A percentile compares a stretch with the other conserved stretches of the same genome.
Evolutionary conservation across 202 grass and related monocot species (phyloP).

Genomic region (Tripidium arundinaceum): DNA sequence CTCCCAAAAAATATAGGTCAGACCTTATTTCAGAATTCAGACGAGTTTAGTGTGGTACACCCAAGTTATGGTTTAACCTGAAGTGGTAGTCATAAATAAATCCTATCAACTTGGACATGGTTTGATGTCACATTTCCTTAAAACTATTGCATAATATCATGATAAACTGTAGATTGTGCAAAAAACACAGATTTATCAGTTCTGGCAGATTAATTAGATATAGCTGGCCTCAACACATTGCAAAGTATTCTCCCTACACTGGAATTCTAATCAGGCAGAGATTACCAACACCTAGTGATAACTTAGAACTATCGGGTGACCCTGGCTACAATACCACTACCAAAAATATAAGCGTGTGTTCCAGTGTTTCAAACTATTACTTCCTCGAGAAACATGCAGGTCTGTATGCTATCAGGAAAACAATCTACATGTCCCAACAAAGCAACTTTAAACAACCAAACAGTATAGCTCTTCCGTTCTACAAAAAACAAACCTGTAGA

Average conservation of each 20-base stretch:
- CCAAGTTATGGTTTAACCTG: constrained; percentile 12
- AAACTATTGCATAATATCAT: constrained; percentile 4
- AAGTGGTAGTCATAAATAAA: constrained; percentile 9
- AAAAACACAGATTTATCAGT: constrained; percentile 7
- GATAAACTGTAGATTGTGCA: not conserved
- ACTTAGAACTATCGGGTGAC: not conserved
- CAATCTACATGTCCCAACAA: constrained; percentile 9
- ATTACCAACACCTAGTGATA: not conserved
- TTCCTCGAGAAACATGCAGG: not conserved
- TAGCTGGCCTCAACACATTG: not conserved
- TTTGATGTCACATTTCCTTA: constrained; percentile 4
- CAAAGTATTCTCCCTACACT: constrained; percentile 2
- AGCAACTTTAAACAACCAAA: not conserved
- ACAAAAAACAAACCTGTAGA: constrained; percentile 71
- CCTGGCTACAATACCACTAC: not conserved
- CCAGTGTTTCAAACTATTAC: not conserved
- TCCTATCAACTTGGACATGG: not conserved
- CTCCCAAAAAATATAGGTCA: not conserved
- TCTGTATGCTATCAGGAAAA: not conserved
- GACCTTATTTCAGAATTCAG: not conserved
- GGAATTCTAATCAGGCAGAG: constrained; percentile 1
- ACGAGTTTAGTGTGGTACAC: not conserved
- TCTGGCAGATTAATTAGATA: constrained; percentile 1
- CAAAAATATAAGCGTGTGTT: not conserved
- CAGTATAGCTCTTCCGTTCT: constrained; percentile 13